These are phyloP conservation scores for Akanthomyces uredinophilus DNA, from an alignment of 2,329 filamentous ascomycete species.

Conservation along the genomic window DNA sequence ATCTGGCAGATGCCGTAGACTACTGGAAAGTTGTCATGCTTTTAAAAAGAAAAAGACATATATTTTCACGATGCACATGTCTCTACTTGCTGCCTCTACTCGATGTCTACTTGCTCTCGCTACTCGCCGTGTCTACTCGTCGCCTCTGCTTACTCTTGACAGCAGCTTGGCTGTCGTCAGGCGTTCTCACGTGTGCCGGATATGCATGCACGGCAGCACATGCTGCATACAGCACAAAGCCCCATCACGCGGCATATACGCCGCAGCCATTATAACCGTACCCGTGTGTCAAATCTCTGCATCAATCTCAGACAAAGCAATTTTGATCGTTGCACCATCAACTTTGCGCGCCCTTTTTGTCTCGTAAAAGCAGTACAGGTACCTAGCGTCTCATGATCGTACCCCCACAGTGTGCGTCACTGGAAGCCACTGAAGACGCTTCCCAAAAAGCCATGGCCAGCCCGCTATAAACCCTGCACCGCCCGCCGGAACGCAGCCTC, in stretches of 20 bases:
- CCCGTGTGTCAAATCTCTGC: background rate
- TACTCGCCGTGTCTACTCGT: too few species aligned
- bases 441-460: background rate
- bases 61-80: background rate
- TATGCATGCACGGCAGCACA: slow-evolving; percentile 1
- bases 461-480: background rate
- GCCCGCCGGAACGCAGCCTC: background rate
- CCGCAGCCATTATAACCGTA: background rate
- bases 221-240: background rate
- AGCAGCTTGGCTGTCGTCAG: background rate
- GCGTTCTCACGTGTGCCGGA: slow-evolving; percentile 4
- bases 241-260: background rate
- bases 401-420: background rate
- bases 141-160: background rate
- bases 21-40: slow-evolving; percentile 7
- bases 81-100: background rate
- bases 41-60: background rate
- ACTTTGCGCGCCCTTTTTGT: background rate
- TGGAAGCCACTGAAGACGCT: background rate
- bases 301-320: slow-evolving; percentile 5
- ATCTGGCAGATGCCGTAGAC: slow-evolving; percentile 9
- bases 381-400: background rate
- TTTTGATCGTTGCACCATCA: background rate
- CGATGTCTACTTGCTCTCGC: too few species aligned
- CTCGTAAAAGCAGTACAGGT: background rate